Conservation (phyloP, 768 basidiomycete species). For the Boletus speciosus region DNA sequence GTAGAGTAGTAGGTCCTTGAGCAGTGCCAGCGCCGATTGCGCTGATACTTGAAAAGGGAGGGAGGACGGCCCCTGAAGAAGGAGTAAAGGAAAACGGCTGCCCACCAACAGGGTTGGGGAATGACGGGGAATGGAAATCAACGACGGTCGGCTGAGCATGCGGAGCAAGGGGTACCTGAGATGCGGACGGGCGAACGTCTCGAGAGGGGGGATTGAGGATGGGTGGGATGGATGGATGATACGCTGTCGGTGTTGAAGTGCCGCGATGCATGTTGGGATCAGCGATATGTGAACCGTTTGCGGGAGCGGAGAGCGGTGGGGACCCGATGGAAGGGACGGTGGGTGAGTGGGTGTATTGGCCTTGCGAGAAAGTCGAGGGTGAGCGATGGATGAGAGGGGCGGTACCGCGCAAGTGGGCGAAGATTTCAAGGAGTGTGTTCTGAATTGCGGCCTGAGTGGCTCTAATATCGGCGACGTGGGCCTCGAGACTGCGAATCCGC, state of each 20-base stretch:
- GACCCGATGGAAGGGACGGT: constrained; percentile 58
- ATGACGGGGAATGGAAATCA: constrained; percentile 46
- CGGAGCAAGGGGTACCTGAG: constrained; percentile 32
- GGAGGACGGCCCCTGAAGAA: constrained; percentile 53
- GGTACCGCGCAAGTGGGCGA: constrained; percentile 67
- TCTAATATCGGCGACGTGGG: constrained; percentile 81
- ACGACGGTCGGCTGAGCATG: constrained; percentile 32
- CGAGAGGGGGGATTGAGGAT: constrained; percentile 29
- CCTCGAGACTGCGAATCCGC: constrained; percentile 86
- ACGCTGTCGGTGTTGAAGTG: constrained; percentile 31
- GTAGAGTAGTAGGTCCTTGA: constrained; percentile 52
- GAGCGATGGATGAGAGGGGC: constrained; percentile 51
- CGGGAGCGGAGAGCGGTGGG: constrained; percentile 41
- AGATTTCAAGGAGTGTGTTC: constrained; percentile 75
- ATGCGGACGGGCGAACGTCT: constrained; percentile 33
- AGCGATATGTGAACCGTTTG: constrained; percentile 31
- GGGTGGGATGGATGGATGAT: constrained; percentile 29
- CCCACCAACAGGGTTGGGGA: constrained; percentile 36
- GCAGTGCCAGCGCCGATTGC: constrained; percentile 45
- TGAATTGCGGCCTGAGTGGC: constrained; percentile 72
- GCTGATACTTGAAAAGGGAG: constrained; percentile 70
- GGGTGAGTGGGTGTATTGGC: constrained; percentile 62
- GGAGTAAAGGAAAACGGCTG: constrained; percentile 33
- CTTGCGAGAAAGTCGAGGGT: constrained; percentile 51
- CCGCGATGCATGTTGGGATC: constrained; percentile 25